phyloP scores from a whole-genome alignment of 2,329 filamentous ascomycete genomes.

The Cordyceps farinosa region DNA sequence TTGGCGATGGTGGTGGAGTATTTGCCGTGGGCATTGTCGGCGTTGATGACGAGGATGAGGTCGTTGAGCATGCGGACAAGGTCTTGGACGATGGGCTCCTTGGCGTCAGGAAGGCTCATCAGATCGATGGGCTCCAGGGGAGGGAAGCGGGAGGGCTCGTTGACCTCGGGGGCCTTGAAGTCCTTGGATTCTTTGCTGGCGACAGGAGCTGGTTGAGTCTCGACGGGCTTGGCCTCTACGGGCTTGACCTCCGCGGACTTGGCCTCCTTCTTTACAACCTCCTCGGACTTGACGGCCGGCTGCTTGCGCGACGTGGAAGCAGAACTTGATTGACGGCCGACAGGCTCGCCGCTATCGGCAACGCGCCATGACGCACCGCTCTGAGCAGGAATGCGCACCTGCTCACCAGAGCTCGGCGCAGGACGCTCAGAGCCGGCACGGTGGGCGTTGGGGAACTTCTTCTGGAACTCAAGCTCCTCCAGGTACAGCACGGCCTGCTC shows the following conservation, averaged over 20 bases:
- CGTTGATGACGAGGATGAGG: slow-evolving; percentile 89
- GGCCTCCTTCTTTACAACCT: slow-evolving; percentile 28
- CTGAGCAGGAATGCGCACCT: slow-evolving; percentile 78
- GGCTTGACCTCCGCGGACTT: not conserved
- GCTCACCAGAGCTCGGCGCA: slow-evolving; percentile 46
- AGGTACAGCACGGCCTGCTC: slow-evolving; percentile 94
- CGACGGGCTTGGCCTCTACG: slow-evolving; percentile 30
- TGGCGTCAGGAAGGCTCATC: slow-evolving; percentile 68
- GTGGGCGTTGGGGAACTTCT: slow-evolving; percentile 63
- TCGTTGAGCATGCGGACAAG: slow-evolving; percentile 94
- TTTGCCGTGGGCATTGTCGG: slow-evolving; percentile 72
- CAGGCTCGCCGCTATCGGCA: slow-evolving; percentile 55
- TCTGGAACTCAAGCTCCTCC: slow-evolving; percentile 90
- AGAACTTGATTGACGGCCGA: slow-evolving; percentile 61
- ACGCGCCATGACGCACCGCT: slow-evolving; percentile 82
- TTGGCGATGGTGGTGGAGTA: slow-evolving; percentile 76
- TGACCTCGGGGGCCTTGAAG: slow-evolving; percentile 58
- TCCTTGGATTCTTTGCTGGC: slow-evolving; percentile 29
- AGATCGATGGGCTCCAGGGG: slow-evolving; percentile 72
- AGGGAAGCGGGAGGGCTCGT: slow-evolving; percentile 62
- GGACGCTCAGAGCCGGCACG: slow-evolving; percentile 40
- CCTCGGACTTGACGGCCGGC: slow-evolving; percentile 28
- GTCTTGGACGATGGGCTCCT: slow-evolving; percentile 86
- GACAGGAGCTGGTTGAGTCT: slow-evolving; percentile 20
- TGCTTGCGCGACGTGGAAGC: slow-evolving; percentile 33